Evolutionary conservation across 2,329 filamentous ascomycete species (phyloP).

Genomic region (Onygenales sp.): DNA sequence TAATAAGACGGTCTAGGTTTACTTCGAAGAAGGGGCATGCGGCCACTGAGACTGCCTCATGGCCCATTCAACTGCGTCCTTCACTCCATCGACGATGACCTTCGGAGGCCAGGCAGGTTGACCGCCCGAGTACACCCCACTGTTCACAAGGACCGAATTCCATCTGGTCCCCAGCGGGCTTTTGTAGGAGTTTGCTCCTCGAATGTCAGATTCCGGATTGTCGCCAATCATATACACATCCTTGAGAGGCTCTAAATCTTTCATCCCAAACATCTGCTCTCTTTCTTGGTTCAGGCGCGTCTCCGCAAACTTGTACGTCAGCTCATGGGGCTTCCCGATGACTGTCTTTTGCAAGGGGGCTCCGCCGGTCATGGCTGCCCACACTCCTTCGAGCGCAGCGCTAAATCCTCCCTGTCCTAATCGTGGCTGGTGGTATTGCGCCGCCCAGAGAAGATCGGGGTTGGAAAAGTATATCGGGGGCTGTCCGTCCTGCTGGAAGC

Average conservation of each 20-base stretch:
- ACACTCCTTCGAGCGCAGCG: constrained; percentile 70
- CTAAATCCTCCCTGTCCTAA: constrained; percentile 89
- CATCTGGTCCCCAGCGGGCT: constrained; percentile 62
- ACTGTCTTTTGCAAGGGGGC: constrained; percentile 50
- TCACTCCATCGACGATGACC: constrained; percentile 63
- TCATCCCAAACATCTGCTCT: constrained; percentile 34
- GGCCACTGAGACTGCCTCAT: constrained; percentile 45
- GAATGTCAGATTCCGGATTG: constrained; percentile 82
- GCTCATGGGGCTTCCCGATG: constrained; percentile 72
- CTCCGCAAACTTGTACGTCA: constrained; percentile 80
- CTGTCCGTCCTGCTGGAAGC: constrained; percentile 76
- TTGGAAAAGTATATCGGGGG: constrained; percentile 82
- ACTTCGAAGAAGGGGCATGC: no score
- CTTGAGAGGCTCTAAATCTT: constrained; percentile 42
- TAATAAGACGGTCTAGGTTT: background rate
- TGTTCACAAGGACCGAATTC: constrained; percentile 67
- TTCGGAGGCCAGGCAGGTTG: constrained; percentile 54
- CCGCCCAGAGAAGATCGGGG: constrained; percentile 81
- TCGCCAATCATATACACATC: constrained; percentile 92
- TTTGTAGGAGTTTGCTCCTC: constrained; percentile 68
- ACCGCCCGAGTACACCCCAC: constrained; percentile 59
- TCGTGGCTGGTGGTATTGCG: constrained; percentile 72
- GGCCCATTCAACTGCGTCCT: constrained; percentile 68
- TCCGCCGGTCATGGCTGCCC: constrained; percentile 60
- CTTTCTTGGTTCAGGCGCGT: constrained; percentile 57